These are phyloP conservation scores for Gentiana straminea DNA, from an alignment of 257 asterid genomes.

Conservation along the genomic window DNA sequence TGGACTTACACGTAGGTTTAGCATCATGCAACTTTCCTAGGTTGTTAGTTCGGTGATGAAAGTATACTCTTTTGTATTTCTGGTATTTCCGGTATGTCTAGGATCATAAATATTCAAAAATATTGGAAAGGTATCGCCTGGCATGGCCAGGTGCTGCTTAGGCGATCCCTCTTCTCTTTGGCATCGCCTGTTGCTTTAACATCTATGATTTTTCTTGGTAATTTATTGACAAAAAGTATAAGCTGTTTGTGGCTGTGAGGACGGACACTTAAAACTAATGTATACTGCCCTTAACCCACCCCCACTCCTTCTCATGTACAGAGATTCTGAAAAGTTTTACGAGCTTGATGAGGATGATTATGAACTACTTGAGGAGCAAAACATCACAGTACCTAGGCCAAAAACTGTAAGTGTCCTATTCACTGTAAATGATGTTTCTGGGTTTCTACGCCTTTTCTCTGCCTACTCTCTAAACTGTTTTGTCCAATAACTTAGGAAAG, in stretches of 20 bases:
- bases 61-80: too few relatives aligned
- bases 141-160: too few relatives aligned
- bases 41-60: too few relatives aligned
- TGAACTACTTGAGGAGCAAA: constrained; percentile 88
- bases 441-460: neutral
- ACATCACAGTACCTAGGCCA: constrained; percentile 82
- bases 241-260: neutral
- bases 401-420: constrained; percentile 30
- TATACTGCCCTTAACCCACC: too few relatives aligned
- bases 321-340: constrained; percentile 65
- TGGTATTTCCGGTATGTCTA: too few relatives aligned
- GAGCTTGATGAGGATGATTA: constrained; percentile 88
- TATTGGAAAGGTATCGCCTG: too few relatives aligned
- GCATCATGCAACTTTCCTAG: too few relatives aligned
- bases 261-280: too few relatives aligned
- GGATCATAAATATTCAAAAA: too few relatives aligned
- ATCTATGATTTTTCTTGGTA: neutral
- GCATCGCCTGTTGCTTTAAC: too few relatives aligned
- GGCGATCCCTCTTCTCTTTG: too few relatives aligned
- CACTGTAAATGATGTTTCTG: neutral
- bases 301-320: constrained; percentile 5
- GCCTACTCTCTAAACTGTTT: constrained; percentile 2
- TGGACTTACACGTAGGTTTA: too few relatives aligned
- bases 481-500: constrained; percentile 32
- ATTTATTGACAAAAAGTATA: neutral